Percentiles rank a stretch among this genome's conserved stretches.
Evolutionary conservation across 169 alveolate genomes (phyloP).

Genomic region (Cryptosporidium bovis): DNA sequence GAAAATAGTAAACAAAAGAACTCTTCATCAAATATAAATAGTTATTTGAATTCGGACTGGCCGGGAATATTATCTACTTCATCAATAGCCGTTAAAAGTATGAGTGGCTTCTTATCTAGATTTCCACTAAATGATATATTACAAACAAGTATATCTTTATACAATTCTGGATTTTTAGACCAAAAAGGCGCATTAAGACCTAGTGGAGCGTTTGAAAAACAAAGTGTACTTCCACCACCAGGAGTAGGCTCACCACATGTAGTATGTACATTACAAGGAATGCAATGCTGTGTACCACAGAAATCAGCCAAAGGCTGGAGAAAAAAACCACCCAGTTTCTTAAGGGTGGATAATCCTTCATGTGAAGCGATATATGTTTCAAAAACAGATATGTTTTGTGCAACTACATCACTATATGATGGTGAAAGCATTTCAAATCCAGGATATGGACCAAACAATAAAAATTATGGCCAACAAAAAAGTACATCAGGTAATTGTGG

Average conservation of each 20-base stretch:
- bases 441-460: background rate
- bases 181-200: constrained; percentile 74
- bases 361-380: constrained; percentile 72
- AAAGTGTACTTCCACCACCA: constrained; percentile 78
- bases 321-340: constrained; percentile 67
- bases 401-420: constrained; percentile 69
- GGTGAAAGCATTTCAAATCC: background rate
- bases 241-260: constrained; percentile 78
- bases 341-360: constrained; percentile 64
- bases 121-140: constrained; percentile 64
- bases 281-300: constrained; percentile 82
- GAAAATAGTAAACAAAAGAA: constrained; percentile 2
- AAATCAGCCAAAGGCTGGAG: constrained; percentile 77
- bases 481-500: constrained; percentile 75
- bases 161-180: constrained; percentile 70
- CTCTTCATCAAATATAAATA: constrained; percentile 16
- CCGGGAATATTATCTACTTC: constrained; percentile 70
- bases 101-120: constrained; percentile 68
- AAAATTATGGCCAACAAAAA: background rate
- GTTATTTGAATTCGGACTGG: constrained; percentile 24
- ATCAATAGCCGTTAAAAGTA: constrained; percentile 48
- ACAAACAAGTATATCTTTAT: constrained; percentile 62
- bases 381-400: constrained; percentile 72
- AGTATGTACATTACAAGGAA: constrained; percentile 77
- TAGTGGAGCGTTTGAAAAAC: constrained; percentile 74